A percentile compares a stretch with the other conserved stretches of the same genome.
Conservation (phyloP, 2,329 filamentous ascomycete species). For the Gnomoniopsis smithogilvyi region DNA sequence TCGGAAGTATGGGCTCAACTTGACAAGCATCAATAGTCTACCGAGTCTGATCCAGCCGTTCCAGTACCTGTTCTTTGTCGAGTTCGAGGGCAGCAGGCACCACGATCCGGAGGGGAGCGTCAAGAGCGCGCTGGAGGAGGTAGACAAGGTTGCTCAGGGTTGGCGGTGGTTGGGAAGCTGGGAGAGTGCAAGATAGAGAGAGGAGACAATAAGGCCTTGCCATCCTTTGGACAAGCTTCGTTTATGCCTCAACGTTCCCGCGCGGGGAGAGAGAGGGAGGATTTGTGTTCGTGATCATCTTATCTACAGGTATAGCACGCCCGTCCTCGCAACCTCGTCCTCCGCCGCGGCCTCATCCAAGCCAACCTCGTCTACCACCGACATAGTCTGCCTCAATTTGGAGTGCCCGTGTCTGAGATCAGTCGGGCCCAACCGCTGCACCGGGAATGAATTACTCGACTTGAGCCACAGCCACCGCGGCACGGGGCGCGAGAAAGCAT, state of each 20-base stretch:
- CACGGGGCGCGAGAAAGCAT: constrained; percentile 3
- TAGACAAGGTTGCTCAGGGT: constrained; percentile 55
- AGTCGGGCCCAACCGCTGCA: neutral
- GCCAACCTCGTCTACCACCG: neutral
- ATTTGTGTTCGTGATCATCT: neutral
- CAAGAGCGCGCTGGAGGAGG: constrained; percentile 54
- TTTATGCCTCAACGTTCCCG: neutral
- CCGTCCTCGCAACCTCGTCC: neutral
- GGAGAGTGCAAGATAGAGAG: constrained; percentile 35
- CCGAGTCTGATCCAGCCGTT: constrained; percentile 74
- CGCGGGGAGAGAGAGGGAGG: no score
- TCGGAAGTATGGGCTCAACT: constrained; percentile 66
- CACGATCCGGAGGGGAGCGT: constrained; percentile 56
- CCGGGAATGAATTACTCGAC: constrained; percentile 13
- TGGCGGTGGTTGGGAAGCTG: constrained; percentile 72
- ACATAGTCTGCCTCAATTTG: neutral
- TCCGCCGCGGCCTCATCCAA: neutral
- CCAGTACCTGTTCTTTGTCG: constrained; percentile 93
- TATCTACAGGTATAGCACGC: neutral
- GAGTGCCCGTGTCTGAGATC: constrained; percentile 9
- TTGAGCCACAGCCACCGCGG: constrained; percentile 7
- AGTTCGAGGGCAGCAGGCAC: constrained; percentile 67
- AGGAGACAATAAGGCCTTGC: neutral
- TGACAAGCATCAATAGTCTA: constrained; percentile 87
- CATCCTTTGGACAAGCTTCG: neutral